Evolutionary conservation across 805 yeast genomes (phyloP), one percentile per base, ranked within the genome.

Genomic region (Grigorovia transvaalensis): DNA sequence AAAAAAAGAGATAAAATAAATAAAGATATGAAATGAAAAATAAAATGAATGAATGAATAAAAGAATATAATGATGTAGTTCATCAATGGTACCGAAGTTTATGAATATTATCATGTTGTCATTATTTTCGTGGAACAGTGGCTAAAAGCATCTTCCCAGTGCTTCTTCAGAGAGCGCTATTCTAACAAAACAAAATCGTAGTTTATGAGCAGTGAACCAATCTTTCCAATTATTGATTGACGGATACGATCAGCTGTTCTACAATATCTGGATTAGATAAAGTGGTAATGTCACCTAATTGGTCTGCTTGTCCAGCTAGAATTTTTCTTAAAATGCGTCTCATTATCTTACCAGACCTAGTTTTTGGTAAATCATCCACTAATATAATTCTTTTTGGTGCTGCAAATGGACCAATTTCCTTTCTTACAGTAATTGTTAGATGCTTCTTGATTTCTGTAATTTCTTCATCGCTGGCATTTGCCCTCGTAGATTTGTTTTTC

Each of bases 331-430:
- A 76, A 63, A 85, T 84, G 73, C 93, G 78, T 78, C 93, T 81
- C 93, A 85, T 85, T 60, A 85, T 85, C 73, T 85, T 85, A 64
- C 93, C 93, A 4, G 89, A 83, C 74, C 93, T 81, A 12, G 93
- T 85, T 76, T 85, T 85, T 63, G 93, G 93, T 68, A 85, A 79
- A 66, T 85, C 93, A 60, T 78, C 79, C 50, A 85, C 91, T 51
- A 85, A 68, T 46, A 85, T 74, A 55, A 85, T 82, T 47, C 80
- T 68, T 71, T 85, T 85, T 57, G 93, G 93, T 45, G 91, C 88
- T 42, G 93, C 93, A 71, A 85, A 85, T 51, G 93, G 91, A 35
- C 93, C 93, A 64, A 85, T 85, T 67, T 83, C 88, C 60, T 78
- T 80, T 69, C 93, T 76, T 43, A 85, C 91, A 30, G 84, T 82